Evolutionary conservation across 768 basidiomycete genomes (phyloP), one percentile per base, ranked within the genome.

Genomic region (Kwoniella sp.): DNA sequence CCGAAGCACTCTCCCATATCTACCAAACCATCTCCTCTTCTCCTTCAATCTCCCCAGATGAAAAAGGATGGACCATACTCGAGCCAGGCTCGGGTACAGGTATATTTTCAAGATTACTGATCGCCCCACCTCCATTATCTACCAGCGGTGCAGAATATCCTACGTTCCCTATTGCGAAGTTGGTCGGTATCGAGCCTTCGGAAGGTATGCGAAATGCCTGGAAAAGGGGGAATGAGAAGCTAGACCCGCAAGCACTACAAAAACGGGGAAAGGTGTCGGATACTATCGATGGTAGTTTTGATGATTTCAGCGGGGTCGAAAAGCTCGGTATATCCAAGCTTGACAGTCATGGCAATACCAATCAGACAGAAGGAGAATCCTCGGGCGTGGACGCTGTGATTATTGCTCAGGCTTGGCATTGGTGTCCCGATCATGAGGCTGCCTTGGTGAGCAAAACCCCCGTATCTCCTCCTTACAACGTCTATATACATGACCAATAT

Each of bases 11-110:
- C 12, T 77, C 83, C 0, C 84, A 85, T 64, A 87, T 97, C 64
- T 85, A 85, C 17, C 13, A 56, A 73, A 82, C 22, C 79, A 83
- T 9, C 70, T 86, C 17, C 74, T 37, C 79, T 13, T 66, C 72
- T 19, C 30, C 81, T 26, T 73, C 58, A 19, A 2, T 15, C 26
- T 15, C 55, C 15, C n/a, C 5, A 22, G 24, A 9, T 19, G n/a
- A 50, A 24, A 19, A 27, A 15, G 67, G 49, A 55, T 58, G 68
- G 54, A 65, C 51, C 37, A 68, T 77, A 50, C 51, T 59, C 68
- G 92, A 90, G 74, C 84, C 91, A 30, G 92, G 91, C 12, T 82
- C 88, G 5, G 92, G 92, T 25, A 93, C 91, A 1, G 92, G 92
- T 15, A 87, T 96, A 58, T 95, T 93, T 79, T 91, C 92, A 12